Conservation (phyloP, 441 rosid genomes). For the Eruca vesicaria region DNA sequence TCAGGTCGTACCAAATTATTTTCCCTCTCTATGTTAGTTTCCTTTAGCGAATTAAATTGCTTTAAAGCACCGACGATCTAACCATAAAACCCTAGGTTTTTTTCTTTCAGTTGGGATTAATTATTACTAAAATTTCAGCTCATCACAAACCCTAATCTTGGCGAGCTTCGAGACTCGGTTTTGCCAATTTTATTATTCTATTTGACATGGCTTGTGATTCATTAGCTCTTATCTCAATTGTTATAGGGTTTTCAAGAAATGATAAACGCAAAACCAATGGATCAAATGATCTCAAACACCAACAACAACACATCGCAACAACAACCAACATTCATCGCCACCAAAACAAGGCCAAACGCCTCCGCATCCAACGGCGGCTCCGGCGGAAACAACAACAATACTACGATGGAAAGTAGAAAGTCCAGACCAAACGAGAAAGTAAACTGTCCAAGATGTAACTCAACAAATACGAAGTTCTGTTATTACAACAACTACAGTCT, state of each 20-base stretch:
- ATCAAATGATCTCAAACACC: conserved; percentile 48
- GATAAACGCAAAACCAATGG: conserved; percentile 55
- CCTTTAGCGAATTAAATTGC: not conserved
- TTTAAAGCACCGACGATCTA: not conserved
- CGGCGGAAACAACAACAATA: conserved; percentile 12
- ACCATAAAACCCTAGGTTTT: conserved; percentile 7
- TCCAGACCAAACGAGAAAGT: conserved; percentile 70
- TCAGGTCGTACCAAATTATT: not conserved
- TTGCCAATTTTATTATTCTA: not conserved
- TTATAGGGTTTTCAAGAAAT: conserved; percentile 53
- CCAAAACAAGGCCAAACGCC: conserved; percentile 30
- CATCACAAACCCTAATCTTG: conserved; percentile 10
- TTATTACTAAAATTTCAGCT: not conserved
- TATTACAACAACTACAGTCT: conserved; percentile 91
- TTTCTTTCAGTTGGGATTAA: not conserved
- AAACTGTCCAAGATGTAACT: conserved; percentile 86
- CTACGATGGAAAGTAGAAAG: conserved; percentile 46
- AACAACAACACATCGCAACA: conserved; percentile 36
- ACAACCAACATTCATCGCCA: conserved; percentile 30
- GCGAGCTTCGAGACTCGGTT: not conserved
- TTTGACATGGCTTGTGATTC: not conserved
- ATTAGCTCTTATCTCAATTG: not conserved
- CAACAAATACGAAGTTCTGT: conserved; percentile 84
- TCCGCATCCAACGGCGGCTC: conserved; percentile 15
- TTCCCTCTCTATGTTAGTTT: not conserved